Conservation (phyloP, 1,284 basidiomycete genomes). For the Heterobasidion irregulare region DNA sequence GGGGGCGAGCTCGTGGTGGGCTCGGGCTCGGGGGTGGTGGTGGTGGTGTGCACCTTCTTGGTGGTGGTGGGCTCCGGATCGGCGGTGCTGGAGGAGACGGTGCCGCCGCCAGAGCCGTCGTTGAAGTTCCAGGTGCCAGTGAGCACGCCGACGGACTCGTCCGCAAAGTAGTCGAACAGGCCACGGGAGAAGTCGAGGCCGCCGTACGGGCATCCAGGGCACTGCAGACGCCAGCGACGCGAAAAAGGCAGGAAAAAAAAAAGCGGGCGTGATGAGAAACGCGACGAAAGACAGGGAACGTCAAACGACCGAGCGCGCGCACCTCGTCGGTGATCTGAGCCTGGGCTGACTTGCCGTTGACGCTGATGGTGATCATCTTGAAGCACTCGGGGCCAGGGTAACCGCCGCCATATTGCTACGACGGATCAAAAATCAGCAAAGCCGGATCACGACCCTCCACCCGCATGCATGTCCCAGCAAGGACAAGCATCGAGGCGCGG, state of each 20-base stretch:
- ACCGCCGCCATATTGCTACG: constrained; percentile 40
- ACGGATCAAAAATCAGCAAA: background rate
- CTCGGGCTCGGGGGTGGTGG: constrained; percentile 8
- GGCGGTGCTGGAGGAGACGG: background rate
- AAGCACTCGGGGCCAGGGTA: constrained; percentile 61
- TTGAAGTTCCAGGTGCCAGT: constrained; percentile 48
- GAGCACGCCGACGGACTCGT: constrained; percentile 40
- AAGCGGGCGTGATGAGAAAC: background rate
- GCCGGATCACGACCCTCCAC: too few relatives aligned
- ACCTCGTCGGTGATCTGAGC: constrained; percentile 68
- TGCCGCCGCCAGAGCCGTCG: constrained; percentile 4
- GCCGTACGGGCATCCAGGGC: constrained; percentile 61
- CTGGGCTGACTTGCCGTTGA: constrained; percentile 49
- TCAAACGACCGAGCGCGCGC: constrained; percentile 9
- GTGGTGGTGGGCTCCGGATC: constrained; percentile 12
- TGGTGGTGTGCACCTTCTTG: constrained; percentile 9
- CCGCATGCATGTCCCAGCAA: too few relatives aligned
- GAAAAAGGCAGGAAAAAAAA: too few relatives aligned
- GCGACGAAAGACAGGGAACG: background rate
- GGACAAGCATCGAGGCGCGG: constrained; percentile 1
- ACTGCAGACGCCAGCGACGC: constrained; percentile 28
- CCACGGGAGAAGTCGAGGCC: constrained; percentile 74
- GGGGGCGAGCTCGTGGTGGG: constrained; percentile 13
- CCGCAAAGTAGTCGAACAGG: constrained; percentile 63
- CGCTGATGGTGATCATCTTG: constrained; percentile 55